These are phyloP conservation scores for Rubia occidens DNA, from an alignment of 305 asterid species.

Conservation along the genomic window DNA sequence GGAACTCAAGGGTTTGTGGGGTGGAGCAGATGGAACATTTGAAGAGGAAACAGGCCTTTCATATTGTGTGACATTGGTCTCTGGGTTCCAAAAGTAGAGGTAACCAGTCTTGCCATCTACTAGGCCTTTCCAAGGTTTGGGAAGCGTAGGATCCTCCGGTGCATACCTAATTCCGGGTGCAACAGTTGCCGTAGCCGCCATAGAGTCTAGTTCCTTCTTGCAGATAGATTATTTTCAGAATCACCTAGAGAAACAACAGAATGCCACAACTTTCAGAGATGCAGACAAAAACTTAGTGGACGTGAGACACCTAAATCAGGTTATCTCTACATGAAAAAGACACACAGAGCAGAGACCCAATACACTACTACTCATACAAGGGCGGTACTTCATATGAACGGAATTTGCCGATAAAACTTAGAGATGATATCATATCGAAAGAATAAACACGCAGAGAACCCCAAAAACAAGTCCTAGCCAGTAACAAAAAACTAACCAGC, in stretches of 20 bases:
- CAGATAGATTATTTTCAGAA: not conserved
- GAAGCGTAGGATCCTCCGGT: slow-evolving; percentile 92
- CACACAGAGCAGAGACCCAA: not conserved
- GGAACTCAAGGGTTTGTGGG: slow-evolving; percentile 50
- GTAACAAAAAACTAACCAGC: not conserved
- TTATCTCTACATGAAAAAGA: not conserved
- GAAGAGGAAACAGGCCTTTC: slow-evolving; percentile 51
- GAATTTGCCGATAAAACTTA: not conserved
- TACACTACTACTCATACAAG: not conserved
- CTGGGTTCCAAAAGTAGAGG: slow-evolving; percentile 96
- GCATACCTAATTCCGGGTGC: slow-evolving; percentile 62
- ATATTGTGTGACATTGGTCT: slow-evolving; percentile 83
- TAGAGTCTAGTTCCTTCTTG: slow-evolving; percentile 21
- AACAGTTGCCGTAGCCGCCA: slow-evolving; percentile 63
- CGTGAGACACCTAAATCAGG: not conserved
- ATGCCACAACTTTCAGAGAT: not conserved
- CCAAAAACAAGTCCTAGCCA: not conserved
- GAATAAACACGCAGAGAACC: not conserved
- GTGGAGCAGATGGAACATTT: slow-evolving; percentile 29
- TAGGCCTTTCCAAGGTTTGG: slow-evolving; percentile 93
- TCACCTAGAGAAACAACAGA: slow-evolving; percentile 2
- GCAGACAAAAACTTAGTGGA: not conserved
- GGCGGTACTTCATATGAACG: not conserved
- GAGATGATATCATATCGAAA: not conserved
- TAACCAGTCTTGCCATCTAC: slow-evolving; percentile 87